Evolutionary conservation across 2,329 filamentous ascomycete genomes (phyloP), one percentile per base, ranked within the genome.

Genomic region (Pseudogymnoascus sp.): DNA sequence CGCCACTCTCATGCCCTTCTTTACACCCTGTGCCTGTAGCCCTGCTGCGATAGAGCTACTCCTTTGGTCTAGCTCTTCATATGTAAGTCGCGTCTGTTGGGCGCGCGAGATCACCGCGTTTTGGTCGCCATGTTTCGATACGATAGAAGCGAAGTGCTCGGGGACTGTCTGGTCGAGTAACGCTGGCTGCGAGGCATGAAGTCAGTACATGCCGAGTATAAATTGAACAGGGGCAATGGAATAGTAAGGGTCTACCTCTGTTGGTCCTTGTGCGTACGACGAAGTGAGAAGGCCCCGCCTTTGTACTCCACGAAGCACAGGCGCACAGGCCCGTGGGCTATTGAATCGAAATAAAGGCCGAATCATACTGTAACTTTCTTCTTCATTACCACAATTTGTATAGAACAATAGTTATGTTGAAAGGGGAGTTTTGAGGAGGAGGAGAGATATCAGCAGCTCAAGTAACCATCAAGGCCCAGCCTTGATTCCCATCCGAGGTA

Each of bases 1-100:
- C 12, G 89, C 92, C 9, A 97, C 89, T 30, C 90, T 81, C 70
- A 95, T 87, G 4, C 90, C 91, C 68, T 92, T 95, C 62, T 75
- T 78, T 1, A 96, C 88, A 2, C 90, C 90, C 0, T 86, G 75
- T 0, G 81, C 82, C 21, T 80, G 74, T 13, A 96, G 75, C 0
- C 89, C 88, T 57, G 80, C 76, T 0, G 91, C 90, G 7, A 96
- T 76, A 2, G 80, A 77, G 76, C 91, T 92, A 63, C 90, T 95
- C 61, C 83, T 79, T 2, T 79, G 74, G 71, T 97, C 89, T 8
- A 99, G 82, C 5, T 78, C 78, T 57, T 83, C 75, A 71, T 95
- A 97, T 0, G 85, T 92, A 60, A 95, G 76, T 1, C 76, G 78
- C 2, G 38, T 75, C 52, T 76, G 77, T 1, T 77, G 83, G 59